Evolutionary conservation across 345 rosid genomes (phyloP), one percentile per base, ranked within the genome.

Genomic region (Aquilaria sinensis): DNA sequence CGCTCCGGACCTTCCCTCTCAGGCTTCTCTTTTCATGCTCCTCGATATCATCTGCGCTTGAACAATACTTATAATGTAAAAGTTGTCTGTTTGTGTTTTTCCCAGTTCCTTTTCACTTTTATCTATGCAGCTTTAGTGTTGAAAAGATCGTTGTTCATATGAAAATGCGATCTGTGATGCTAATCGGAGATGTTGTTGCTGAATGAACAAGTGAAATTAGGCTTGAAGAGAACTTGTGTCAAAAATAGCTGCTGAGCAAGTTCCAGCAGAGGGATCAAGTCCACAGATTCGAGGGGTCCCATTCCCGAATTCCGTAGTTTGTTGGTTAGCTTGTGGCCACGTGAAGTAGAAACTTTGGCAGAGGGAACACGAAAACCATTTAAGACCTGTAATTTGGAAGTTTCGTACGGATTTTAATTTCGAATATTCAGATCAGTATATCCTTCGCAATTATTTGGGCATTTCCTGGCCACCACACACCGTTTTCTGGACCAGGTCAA

Each of bases 11-110:
- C 13, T 12, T 2, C 37, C 41, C 15, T 64, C 61, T 10, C 47
- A 64, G 32, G 33, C 33, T 15, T 55, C 68, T 56, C 50, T 65
- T 65, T 49, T 49, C 56, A 37, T 66, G 69, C 23, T 66, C 58
- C 62, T 66, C 37, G 50, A 66, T 1, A 47, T 55, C 29, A 34
- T 57, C 10, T 56, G 69, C 56, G 56, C 62, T 49, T 65, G 37
- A 53, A 53, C 23, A 23, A 53, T 34, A 6, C 41, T 3, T 34
- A 34, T 34, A 34, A 34, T 6, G 41, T 34, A 34, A 34, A 34
- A 3, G 41, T 16, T 16, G 23, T 16, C 6, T 34, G 41, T 34
- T 34, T 41, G 16, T 32, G 14, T n/a, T 31, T 46, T 61, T 61
- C 14, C 14, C 16, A 7, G 4, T 29, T 47, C 6, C 9, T 16